Evolutionary conservation across 2,329 filamentous ascomycete genomes (phyloP), one percentile per base, ranked within the genome.

Genomic region (Coniochaeta sp.): DNA sequence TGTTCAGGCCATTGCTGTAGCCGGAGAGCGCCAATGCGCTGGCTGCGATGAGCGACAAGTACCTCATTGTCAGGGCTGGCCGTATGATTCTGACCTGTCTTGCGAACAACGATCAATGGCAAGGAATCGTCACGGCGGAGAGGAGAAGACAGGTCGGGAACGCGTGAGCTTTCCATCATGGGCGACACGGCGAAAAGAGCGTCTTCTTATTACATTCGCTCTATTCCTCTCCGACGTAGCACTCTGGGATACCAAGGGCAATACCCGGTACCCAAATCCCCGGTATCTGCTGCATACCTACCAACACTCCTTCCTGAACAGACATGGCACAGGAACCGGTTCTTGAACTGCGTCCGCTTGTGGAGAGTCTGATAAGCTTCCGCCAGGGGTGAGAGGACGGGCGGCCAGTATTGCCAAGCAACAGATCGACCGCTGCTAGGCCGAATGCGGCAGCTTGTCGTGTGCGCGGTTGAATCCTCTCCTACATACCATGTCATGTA

Each of bases 1-100:
- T 57, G n/a, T 57, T 57, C 6, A 57, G 31, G 19, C 12, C 54
- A 31, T 22, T 38, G 54, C 54, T 6, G 54, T 14, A 11, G 17
- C 54, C 54, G 11, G 28, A 31, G 31, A 57, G 54, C 28, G 54
- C 54, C 54, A 57, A 38, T 57, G 54, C 54, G 54, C 54, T 22
- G 11, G 31, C 34, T 16, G 54, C 54, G 31, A 57, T 6, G 34
- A 57, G 34, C 11, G 31, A 36, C 7, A 31, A 57, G 34, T 38
- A 57, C 54, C 54, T 34, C 54, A 57, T 57, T 57, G 31, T 57
- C 31, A 22, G n/a, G 2, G 6, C 7, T 6, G 43, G 43, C 38
- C 4, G 38, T 40, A 40, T 24, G 22, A 47, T 24, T 12, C 12
- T 11, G 8, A 24, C 43, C 43, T 47, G 43, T 2, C 43, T 47